Percentiles rank a stretch among this genome's conserved stretches.
Conservation (phyloP, 176 grass and related monocot species). For the Aegilops bicornis region DNA sequence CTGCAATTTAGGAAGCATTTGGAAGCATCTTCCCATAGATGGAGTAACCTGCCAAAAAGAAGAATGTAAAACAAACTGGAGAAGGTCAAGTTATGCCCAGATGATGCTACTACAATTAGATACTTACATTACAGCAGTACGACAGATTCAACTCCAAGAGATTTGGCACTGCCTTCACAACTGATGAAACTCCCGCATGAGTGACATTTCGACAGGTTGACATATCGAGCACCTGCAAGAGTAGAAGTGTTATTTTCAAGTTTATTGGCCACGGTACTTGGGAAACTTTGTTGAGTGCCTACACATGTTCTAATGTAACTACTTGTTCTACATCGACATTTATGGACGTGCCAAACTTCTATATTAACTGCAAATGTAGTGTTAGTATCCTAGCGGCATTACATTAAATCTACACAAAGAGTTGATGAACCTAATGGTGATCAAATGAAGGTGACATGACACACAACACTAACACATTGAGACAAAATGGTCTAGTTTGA, state of each 20-base stretch:
- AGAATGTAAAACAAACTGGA: slow-evolving; percentile 1
- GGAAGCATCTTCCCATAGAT: slow-evolving; percentile 43
- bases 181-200: slow-evolving; percentile 46
- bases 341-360: not conserved
- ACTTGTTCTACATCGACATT: not conserved
- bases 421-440: not conserved
- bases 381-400: no score
- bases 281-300: not conserved
- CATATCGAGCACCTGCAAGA: slow-evolving; percentile 69
- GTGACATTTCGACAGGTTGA: slow-evolving; percentile 69
- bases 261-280: not conserved
- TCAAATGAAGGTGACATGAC: not conserved
- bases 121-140: slow-evolving; percentile 67
- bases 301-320: not conserved
- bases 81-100: not conserved
- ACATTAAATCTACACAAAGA: not conserved
- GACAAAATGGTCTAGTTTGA: not conserved
- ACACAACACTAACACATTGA: not conserved
- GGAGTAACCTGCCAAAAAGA: slow-evolving; percentile 53
- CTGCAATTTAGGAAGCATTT: slow-evolving; percentile 42
- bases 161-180: slow-evolving; percentile 44
- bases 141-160: slow-evolving; percentile 62
- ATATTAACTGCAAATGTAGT: no score
- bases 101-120: not conserved
- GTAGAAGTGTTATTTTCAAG: slow-evolving; percentile 12